phyloP scores from a whole-genome alignment of 2,329 filamentous ascomycete genomes.

The Cytospora paraplurivora region DNA sequence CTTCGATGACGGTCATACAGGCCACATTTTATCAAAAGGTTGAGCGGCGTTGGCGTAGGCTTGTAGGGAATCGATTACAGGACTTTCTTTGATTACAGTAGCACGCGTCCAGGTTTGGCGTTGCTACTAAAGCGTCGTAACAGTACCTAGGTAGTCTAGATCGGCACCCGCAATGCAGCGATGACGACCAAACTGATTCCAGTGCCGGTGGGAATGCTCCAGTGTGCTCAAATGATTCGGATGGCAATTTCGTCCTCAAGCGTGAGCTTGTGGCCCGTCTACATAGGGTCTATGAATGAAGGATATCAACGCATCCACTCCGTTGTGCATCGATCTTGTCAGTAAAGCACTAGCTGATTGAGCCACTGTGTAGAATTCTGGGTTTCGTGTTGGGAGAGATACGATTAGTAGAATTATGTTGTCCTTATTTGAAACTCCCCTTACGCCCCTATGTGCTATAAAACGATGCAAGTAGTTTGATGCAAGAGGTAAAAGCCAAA shows the following conservation, averaged over 20 bases:
- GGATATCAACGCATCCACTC: too few species aligned
- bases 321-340: too few species aligned
- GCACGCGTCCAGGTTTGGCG: not conserved
- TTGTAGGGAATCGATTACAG: not conserved
- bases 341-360: too few species aligned
- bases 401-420: too few species aligned
- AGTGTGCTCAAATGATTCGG: not conserved
- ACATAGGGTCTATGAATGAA: not conserved
- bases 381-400: not conserved
- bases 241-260: too few species aligned
- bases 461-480: not conserved
- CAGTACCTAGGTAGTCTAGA: not conserved
- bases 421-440: not conserved
- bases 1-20: conserved; percentile 4
- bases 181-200: not conserved
- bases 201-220: not conserved
- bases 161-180: not conserved
- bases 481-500: conserved; percentile 16
- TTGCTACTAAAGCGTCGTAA: not conserved
- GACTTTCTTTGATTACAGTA: not conserved
- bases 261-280: not conserved
- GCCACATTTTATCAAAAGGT: conserved; percentile 1
- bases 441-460: conserved; percentile 9
- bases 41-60: conserved; percentile 14
- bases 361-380: not conserved